Evolutionary conservation across 495 filamentous ascomycete genomes (phyloP).

Genomic region (Rusavskia elegans): DNA sequence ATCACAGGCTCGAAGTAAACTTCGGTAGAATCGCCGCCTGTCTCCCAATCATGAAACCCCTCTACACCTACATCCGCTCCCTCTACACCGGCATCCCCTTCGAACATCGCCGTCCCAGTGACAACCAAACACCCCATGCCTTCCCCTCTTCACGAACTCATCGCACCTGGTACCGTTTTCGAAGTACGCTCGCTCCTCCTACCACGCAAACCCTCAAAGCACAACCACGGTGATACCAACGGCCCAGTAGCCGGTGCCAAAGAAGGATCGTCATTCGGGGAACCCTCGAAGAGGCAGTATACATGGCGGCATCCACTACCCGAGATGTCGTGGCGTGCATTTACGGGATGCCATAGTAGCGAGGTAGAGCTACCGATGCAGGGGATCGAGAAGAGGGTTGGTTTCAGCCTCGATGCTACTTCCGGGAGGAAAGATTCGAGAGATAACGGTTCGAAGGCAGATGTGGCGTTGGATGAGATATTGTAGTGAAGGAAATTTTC

Average conservation of each 20-base stretch:
- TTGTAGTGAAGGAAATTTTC: no score
- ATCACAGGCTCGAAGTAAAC: slow-evolving; percentile 4
- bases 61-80: background rate
- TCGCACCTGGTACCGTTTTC: background rate
- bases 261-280: no score
- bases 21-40: slow-evolving; percentile 8
- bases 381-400: background rate
- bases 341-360: background rate
- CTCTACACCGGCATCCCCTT: background rate
- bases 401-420: background rate
- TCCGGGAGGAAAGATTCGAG: no score
- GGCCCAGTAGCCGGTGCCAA: no score
- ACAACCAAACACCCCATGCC: background rate
- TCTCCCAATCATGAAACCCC: background rate
- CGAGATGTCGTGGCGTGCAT: background rate
- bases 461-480: no score
- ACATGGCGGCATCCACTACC: background rate
- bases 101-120: background rate
- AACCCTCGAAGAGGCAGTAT: background rate
- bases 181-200: background rate
- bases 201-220: no score
- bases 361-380: background rate
- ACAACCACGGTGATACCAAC: no score
- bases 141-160: background rate
- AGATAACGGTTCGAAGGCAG: no score